These are phyloP conservation scores for Teratosphaeria nubilosa DNA, from an alignment of 2,329 filamentous ascomycete genomes.

Conservation along the genomic window DNA sequence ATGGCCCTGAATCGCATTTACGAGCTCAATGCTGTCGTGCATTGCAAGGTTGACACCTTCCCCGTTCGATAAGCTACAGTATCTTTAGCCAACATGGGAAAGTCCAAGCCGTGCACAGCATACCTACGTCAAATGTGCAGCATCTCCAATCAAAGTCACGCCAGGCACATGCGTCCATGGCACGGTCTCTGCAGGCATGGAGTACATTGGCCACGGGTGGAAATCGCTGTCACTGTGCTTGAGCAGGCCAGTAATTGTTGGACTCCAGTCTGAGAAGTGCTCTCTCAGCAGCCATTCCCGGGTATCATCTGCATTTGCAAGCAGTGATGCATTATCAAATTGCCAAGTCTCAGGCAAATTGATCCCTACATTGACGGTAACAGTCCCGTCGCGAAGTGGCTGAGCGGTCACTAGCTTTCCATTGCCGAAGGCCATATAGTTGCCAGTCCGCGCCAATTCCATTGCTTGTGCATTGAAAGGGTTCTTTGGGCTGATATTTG, in stretches of 20 bases:
- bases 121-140: constrained; percentile 35
- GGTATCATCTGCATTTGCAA: constrained; percentile 26
- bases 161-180: constrained; percentile 40
- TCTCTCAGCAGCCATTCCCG: constrained; percentile 31
- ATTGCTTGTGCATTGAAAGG: constrained; percentile 18
- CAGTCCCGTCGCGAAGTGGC: constrained; percentile 14
- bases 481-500: constrained; percentile 18
- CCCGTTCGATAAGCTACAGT: constrained; percentile 39
- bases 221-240: constrained; percentile 31
- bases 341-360: constrained; percentile 12
- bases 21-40: constrained; percentile 44
- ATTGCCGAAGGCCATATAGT: constrained; percentile 14
- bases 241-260: constrained; percentile 32
- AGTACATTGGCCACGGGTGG: constrained; percentile 38
- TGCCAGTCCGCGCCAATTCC: constrained; percentile 21
- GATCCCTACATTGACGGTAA: constrained; percentile 5
- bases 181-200: constrained; percentile 40
- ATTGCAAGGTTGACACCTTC: constrained; percentile 52
- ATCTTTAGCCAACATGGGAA: neutral
- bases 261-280: constrained; percentile 29
- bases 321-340: constrained; percentile 4
- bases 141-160: constrained; percentile 48
- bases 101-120: neutral
- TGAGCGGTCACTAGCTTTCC: constrained; percentile 12
- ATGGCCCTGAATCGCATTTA: constrained; percentile 30